Conservation (phyloP, 2,329 filamentous ascomycete species). For the Aschersonia sp. region DNA sequence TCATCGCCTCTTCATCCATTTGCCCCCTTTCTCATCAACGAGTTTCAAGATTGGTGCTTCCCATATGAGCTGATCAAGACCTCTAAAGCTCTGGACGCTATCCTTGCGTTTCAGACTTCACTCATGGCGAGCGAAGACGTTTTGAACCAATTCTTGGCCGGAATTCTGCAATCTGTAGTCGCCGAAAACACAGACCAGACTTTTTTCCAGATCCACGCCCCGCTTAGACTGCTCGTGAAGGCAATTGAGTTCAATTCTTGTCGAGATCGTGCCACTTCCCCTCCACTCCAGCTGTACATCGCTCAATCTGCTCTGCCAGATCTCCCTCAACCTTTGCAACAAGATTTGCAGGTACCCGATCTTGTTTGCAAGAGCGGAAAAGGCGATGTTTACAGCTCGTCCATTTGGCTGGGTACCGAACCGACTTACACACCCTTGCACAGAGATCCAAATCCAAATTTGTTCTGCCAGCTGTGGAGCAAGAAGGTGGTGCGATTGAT, state of each 20-base stretch:
- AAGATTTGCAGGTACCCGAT: constrained; percentile 53
- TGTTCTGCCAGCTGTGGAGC: constrained; percentile 73
- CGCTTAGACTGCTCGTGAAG: constrained; percentile 49
- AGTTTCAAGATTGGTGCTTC: constrained; percentile 16
- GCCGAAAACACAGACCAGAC: constrained; percentile 9
- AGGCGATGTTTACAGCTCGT: constrained; percentile 76
- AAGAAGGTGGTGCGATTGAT: constrained; percentile 61
- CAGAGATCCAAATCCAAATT: constrained; percentile 83
- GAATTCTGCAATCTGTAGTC: constrained; percentile 14
- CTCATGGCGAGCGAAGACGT: constrained; percentile 11
- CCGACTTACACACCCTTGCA: constrained; percentile 87
- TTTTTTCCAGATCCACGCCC: constrained; percentile 44
- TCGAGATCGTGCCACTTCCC: constrained; percentile 7
- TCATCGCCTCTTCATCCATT: background rate
- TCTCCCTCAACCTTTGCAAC: constrained; percentile 46
- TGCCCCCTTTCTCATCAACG: constrained; percentile 11
- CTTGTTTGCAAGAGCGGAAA: constrained; percentile 49
- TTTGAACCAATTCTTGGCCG: constrained; percentile 15
- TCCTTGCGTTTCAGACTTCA: constrained; percentile 14
- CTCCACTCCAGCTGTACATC: constrained; percentile 52
- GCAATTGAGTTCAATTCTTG: constrained; percentile 31
- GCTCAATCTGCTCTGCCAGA: constrained; percentile 63
- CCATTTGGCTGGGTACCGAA: constrained; percentile 75
- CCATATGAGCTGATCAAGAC: constrained; percentile 24
- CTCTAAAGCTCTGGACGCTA: constrained; percentile 5